phyloP scores from a whole-genome alignment of 768 basidiomycete species.

The Rhizopogon vinicolor region DNA sequence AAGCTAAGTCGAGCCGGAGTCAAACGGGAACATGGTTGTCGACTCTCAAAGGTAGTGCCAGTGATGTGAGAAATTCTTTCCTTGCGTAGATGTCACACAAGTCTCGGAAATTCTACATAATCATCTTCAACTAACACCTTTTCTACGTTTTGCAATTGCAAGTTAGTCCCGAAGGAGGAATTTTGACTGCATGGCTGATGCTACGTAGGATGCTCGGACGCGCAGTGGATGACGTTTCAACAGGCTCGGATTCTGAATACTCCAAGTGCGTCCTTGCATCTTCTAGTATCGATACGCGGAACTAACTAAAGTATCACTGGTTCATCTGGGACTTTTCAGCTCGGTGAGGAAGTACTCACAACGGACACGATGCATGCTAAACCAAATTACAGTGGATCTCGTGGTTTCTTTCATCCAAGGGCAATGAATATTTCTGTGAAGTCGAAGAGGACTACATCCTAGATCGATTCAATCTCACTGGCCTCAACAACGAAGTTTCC shows the following conservation, averaged over 20 bases:
- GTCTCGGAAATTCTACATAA: slow-evolving; percentile 16
- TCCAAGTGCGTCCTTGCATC: slow-evolving; percentile 63
- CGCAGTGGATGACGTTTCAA: slow-evolving; percentile 81
- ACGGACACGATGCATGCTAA: slow-evolving; percentile 13
- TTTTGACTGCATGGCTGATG: slow-evolving; percentile 16
- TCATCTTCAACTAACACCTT: background rate
- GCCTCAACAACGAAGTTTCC: slow-evolving; percentile 92
- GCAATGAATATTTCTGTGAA: slow-evolving; percentile 99
- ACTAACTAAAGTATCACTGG: background rate
- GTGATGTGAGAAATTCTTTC: slow-evolving; percentile 12
- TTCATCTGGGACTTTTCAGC: slow-evolving; percentile 11
- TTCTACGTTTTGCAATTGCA: slow-evolving; percentile 7
- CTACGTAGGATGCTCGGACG: slow-evolving; percentile 27
- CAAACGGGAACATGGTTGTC: background rate
- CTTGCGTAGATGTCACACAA: slow-evolving; percentile 2
- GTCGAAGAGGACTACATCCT: slow-evolving; percentile 99
- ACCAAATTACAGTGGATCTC: slow-evolving; percentile 76
- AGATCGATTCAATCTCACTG: slow-evolving; percentile 97
- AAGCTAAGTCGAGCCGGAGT: background rate
- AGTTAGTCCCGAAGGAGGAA: slow-evolving; percentile 18
- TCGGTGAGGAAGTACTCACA: slow-evolving; percentile 22
- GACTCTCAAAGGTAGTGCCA: background rate
- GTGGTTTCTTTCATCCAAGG: slow-evolving; percentile 95
- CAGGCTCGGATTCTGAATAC: slow-evolving; percentile 94
- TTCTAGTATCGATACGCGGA: slow-evolving; percentile 12